A percentile compares a stretch with the other conserved stretches of the same genome.
Evolutionary conservation across 1,284 basidiomycete species (phyloP).

Genomic region (Fistulinella cinereoalba): DNA sequence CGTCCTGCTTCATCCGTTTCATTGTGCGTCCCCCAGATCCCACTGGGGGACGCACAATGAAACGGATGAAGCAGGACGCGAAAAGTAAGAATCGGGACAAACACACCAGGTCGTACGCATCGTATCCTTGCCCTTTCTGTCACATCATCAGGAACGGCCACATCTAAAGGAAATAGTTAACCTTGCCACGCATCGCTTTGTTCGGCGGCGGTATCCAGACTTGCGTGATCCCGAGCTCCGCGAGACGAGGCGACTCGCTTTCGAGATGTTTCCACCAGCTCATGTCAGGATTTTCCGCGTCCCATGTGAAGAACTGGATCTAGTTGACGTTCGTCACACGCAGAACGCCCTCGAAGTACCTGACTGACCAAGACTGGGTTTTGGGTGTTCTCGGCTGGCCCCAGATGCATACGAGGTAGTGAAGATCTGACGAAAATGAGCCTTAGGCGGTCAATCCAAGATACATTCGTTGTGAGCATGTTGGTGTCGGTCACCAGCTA

Average conservation of each 20-base stretch:
- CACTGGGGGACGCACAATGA: slow-evolving; percentile 45
- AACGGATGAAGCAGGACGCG: not conserved
- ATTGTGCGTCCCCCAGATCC: too few species aligned
- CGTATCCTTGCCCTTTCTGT: slow-evolving; percentile 70
- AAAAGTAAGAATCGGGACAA: not conserved
- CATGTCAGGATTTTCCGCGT: slow-evolving; percentile 51
- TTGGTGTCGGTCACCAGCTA: not conserved
- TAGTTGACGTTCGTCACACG: slow-evolving; percentile 25
- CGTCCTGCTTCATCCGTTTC: too few species aligned
- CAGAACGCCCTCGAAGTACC: not conserved
- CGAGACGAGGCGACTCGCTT: slow-evolving; percentile 64
- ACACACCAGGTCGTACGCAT: slow-evolving; percentile 75
- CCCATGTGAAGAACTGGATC: slow-evolving; percentile 87
- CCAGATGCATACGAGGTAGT: slow-evolving; percentile 55
- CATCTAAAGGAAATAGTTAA: slow-evolving; percentile 26
- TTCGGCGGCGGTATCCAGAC: slow-evolving; percentile 78
- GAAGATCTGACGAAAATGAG: slow-evolving; percentile 37
- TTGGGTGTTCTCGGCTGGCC: slow-evolving; percentile 41
- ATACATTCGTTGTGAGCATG: slow-evolving; percentile 12
- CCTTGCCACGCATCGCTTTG: slow-evolving; percentile 61
- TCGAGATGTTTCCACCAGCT: slow-evolving; percentile 88
- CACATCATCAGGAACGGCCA: slow-evolving; percentile 7
- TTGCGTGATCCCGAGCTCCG: slow-evolving; percentile 80
- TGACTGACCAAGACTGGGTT: slow-evolving; percentile 68
- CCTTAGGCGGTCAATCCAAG: slow-evolving; percentile 27